Percentiles rank a stretch among this genome's conserved stretches.
Conservation (phyloP, 1,284 basidiomycete species). For the Thecaphora thlaspeos region DNA sequence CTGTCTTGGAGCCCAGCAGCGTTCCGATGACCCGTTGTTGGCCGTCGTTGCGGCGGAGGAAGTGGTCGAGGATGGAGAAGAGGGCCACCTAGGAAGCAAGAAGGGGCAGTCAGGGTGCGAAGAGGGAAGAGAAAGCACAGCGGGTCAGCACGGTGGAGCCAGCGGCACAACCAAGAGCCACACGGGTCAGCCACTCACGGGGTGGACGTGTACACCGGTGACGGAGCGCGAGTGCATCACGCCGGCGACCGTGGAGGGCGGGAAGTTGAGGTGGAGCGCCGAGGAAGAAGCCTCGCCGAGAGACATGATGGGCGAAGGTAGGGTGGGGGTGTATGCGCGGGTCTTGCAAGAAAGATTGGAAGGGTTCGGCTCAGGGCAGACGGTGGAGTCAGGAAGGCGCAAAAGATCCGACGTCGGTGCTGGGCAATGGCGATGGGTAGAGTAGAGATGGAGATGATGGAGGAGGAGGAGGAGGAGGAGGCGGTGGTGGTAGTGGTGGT, state of each 20-base stretch:
- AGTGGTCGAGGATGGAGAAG: constrained; percentile 95
- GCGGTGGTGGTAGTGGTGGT: too few species aligned
- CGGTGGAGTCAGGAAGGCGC: too few species aligned
- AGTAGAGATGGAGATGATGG: too few species aligned
- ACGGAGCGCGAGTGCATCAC: constrained; percentile 54
- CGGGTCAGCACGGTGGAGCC: neutral
- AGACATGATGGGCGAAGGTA: constrained; percentile 27
- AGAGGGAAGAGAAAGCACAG: too few species aligned
- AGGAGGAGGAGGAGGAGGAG: too few species aligned
- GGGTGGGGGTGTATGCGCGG: too few species aligned
- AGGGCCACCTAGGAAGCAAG: constrained; percentile 61
- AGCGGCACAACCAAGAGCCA: neutral
- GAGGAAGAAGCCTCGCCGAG: constrained; percentile 42
- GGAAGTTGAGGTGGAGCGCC: constrained; percentile 55
- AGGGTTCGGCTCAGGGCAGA: too few species aligned
- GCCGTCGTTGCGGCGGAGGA: constrained; percentile 76
- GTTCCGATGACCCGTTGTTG: constrained; percentile 84
- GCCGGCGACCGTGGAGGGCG: constrained; percentile 46
- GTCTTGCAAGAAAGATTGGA: neutral
- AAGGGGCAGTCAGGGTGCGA: neutral
- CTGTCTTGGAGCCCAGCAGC: constrained; percentile 79
- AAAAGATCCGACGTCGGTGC: too few species aligned
- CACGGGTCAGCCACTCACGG: constrained; percentile 14
- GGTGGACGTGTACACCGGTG: constrained; percentile 53
- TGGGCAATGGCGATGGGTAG: too few species aligned